Percentiles rank a stretch among this genome's conserved stretches.
Conservation (phyloP, 108 stramenopile species). For the Skeletonema tropicum region DNA sequence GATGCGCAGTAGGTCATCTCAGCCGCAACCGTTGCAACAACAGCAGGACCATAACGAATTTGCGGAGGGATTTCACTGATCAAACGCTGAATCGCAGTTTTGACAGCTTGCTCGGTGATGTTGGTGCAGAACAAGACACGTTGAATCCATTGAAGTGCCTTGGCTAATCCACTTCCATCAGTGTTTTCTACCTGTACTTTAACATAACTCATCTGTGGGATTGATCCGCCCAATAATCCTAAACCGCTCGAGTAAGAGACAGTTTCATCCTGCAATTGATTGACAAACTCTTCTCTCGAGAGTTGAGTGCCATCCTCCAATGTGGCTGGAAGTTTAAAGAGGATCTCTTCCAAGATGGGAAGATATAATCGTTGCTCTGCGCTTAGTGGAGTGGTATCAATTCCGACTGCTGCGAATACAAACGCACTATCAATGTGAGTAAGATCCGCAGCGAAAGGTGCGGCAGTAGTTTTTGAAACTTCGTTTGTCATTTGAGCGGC, state of each 20-base stretch:
- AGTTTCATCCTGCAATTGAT: slow-evolving; percentile 41
- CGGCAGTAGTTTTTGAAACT: slow-evolving; percentile 3
- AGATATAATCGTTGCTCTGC: slow-evolving; percentile 36
- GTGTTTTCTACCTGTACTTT: slow-evolving; percentile 34
- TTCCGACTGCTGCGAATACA: slow-evolving; percentile 48
- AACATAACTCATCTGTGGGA: slow-evolving; percentile 42
- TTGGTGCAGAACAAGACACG: slow-evolving; percentile 37
- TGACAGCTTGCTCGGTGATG: slow-evolving; percentile 38
- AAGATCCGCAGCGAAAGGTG: slow-evolving; percentile 46
- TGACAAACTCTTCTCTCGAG: slow-evolving; percentile 46
- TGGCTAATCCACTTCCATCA: slow-evolving; percentile 29
- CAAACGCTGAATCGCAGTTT: slow-evolving; percentile 45
- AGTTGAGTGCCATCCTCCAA: slow-evolving; percentile 39
- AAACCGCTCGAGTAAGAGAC: slow-evolving; percentile 48
- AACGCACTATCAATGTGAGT: slow-evolving; percentile 53
- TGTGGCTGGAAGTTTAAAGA: slow-evolving; percentile 48
- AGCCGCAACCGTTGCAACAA: slow-evolving; percentile 27
- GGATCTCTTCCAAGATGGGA: slow-evolving; percentile 50
- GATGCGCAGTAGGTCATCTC: slow-evolving; percentile 28
- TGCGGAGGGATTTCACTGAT: slow-evolving; percentile 45
- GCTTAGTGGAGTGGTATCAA: slow-evolving; percentile 33
- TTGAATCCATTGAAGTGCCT: slow-evolving; percentile 39
- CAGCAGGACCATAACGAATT: slow-evolving; percentile 38
- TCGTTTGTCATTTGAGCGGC: slow-evolving; percentile 30
- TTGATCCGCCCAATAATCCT: slow-evolving; percentile 41